Evolutionary conservation across 352 stramenopile species (phyloP).

Genomic region (Thraustochytrium striatum): DNA sequence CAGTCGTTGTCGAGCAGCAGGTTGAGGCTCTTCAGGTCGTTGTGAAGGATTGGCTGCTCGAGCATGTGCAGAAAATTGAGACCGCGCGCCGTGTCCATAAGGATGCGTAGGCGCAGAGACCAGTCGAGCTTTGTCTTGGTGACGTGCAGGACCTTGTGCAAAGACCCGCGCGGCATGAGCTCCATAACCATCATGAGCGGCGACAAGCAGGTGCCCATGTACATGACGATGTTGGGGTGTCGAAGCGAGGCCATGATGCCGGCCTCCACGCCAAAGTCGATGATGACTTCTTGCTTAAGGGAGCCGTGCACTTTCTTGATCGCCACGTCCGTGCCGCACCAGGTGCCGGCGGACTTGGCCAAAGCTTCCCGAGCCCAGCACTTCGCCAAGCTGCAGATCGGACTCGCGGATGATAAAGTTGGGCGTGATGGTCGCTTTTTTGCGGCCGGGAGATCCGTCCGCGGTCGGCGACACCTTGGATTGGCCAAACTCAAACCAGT

Average conservation of each 20-base stretch:
- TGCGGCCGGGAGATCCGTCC: neutral
- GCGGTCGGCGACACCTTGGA: slow-evolving; percentile 16
- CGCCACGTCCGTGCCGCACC: slow-evolving; percentile 88
- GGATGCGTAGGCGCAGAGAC: slow-evolving; percentile 75
- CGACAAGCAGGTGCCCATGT: slow-evolving; percentile 81
- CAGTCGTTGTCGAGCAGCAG: slow-evolving; percentile 80
- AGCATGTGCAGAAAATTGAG: slow-evolving; percentile 83
- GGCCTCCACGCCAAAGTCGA: slow-evolving; percentile 58
- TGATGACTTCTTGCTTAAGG: slow-evolving; percentile 28
- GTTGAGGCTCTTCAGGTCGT: slow-evolving; percentile 79
- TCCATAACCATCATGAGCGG: slow-evolving; percentile 79
- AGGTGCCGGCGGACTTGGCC: slow-evolving; percentile 85
- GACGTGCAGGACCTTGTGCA: slow-evolving; percentile 72
- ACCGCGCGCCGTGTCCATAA: slow-evolving; percentile 72
- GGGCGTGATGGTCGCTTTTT: neutral
- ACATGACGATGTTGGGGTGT: slow-evolving; percentile 64
- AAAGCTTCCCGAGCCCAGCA: slow-evolving; percentile 59
- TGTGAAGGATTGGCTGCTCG: slow-evolving; percentile 74
- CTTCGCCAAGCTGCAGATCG: neutral
- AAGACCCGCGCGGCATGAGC: slow-evolving; percentile 72
- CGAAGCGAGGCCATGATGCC: slow-evolving; percentile 55
- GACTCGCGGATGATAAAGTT: neutral
- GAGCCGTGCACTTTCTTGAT: slow-evolving; percentile 75
- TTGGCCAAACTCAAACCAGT: slow-evolving; percentile 2
- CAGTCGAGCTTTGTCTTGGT: slow-evolving; percentile 56